These are phyloP conservation scores for Schizothecium vesticola DNA, from an alignment of 495 filamentous ascomycete species.

Conservation along the genomic window DNA sequence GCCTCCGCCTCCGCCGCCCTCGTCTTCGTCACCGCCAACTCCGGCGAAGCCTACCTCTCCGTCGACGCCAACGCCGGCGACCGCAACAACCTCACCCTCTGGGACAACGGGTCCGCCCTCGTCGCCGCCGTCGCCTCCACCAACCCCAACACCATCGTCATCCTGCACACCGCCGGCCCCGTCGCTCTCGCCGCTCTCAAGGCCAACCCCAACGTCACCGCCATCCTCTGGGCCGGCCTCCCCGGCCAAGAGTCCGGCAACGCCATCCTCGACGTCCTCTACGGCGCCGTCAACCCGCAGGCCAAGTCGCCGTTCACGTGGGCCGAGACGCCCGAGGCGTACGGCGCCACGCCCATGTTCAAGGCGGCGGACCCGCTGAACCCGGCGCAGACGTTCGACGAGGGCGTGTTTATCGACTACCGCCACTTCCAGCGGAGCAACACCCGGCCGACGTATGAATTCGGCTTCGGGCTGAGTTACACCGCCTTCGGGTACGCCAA, in stretches of 20 bases:
- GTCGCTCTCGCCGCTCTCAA: slow-evolving; percentile 43
- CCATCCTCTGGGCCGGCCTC: slow-evolving; percentile 49
- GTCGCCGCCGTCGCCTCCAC: slow-evolving; percentile 43
- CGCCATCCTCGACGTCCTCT: slow-evolving; percentile 46
- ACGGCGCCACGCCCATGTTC: slow-evolving; percentile 38
- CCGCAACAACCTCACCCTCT: slow-evolving; percentile 43
- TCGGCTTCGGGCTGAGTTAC: slow-evolving; percentile 47
- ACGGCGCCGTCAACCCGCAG: slow-evolving; percentile 44
- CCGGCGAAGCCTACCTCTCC: slow-evolving; percentile 52
- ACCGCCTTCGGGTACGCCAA: slow-evolving; percentile 37
- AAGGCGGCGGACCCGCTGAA: slow-evolving; percentile 23
- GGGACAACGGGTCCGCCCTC: slow-evolving; percentile 48
- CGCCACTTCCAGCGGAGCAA: slow-evolving; percentile 43
- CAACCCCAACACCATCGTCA: slow-evolving; percentile 51
- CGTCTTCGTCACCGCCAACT: slow-evolving; percentile 53
- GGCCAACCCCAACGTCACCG: slow-evolving; percentile 53
- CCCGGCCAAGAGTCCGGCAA: slow-evolving; percentile 55
- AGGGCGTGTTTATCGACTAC: slow-evolving; percentile 51
- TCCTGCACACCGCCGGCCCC: slow-evolving; percentile 51
- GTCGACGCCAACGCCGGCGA: slow-evolving; percentile 56
- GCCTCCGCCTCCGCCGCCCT: slow-evolving; percentile 40
- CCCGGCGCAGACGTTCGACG: slow-evolving; percentile 38
- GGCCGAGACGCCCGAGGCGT: slow-evolving; percentile 44
- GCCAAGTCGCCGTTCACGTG: slow-evolving; percentile 53
- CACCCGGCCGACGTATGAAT: slow-evolving; percentile 44